Percentiles rank a stretch among this genome's conserved stretches.
Evolutionary conservation across 768 basidiomycete genomes (phyloP).

Genomic region (Hericium rajendrae): DNA sequence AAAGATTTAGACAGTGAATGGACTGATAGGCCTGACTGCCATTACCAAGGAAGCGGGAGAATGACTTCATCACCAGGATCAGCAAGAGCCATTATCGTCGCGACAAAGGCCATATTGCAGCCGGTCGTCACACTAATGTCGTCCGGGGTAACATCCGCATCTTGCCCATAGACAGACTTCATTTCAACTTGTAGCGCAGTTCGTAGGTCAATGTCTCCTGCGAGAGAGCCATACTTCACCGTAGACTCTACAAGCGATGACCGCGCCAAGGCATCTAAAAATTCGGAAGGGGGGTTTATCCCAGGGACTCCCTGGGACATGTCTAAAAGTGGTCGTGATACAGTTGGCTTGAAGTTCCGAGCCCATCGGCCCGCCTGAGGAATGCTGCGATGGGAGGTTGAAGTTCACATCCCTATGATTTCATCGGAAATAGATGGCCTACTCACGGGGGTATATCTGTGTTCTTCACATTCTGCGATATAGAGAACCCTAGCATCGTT

Average conservation of each 20-base stretch:
- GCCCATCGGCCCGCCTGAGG: slow-evolving; percentile 53
- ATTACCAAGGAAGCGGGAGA: slow-evolving; percentile 61
- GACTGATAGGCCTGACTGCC: not conserved
- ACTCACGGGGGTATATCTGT: not conserved
- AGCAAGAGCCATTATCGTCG: slow-evolving; percentile 53
- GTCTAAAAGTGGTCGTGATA: slow-evolving; percentile 44
- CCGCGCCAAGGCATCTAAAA: slow-evolving; percentile 18
- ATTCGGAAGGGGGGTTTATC: slow-evolving; percentile 40
- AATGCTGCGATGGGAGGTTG: slow-evolving; percentile 29
- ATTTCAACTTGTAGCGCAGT: slow-evolving; percentile 51
- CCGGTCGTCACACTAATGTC: slow-evolving; percentile 67
- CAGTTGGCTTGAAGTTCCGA: slow-evolving; percentile 29
- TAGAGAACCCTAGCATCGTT: not conserved
- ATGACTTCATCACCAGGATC: slow-evolving; percentile 64
- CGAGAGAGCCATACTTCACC: slow-evolving; percentile 39
- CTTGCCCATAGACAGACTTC: slow-evolving; percentile 42
- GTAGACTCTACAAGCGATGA: not conserved
- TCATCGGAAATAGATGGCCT: not conserved
- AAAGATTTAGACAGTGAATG: slow-evolving; percentile 29
- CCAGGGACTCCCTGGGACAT: slow-evolving; percentile 75
- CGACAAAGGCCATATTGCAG: slow-evolving; percentile 65
- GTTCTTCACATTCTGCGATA: not conserved
- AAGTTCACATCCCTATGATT: no score
- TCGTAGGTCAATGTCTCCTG: slow-evolving; percentile 48
- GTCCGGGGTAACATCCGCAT: slow-evolving; percentile 35